Conservation (phyloP, 2,329 filamentous ascomycete genomes). For the Xylaria multiplex region DNA sequence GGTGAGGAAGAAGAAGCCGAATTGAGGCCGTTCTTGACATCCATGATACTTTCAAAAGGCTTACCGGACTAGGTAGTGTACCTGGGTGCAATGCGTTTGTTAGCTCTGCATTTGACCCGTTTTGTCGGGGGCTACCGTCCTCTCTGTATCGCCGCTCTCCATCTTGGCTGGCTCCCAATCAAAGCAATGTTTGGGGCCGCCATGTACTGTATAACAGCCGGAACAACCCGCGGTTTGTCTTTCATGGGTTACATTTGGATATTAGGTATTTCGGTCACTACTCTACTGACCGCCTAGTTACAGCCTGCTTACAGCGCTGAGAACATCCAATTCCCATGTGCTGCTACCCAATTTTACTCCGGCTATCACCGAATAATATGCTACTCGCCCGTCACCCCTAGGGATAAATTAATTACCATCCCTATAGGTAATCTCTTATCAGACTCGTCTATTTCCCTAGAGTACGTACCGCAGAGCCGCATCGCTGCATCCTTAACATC, state of each 20-base stretch:
- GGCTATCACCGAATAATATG: background rate
- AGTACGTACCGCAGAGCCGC: conserved; percentile 18
- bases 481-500: conserved; percentile 3
- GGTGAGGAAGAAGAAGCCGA: background rate
- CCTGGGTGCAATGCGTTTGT: background rate
- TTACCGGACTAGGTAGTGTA: background rate
- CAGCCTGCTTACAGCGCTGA: background rate
- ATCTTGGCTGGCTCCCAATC: background rate
- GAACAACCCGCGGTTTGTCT: background rate
- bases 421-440: conserved; percentile 1
- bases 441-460: background rate
- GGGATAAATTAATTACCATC: too few species aligned
- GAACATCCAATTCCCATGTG: background rate
- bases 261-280: background rate
- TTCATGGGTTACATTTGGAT: background rate
- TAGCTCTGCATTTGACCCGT: background rate
- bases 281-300: conserved; percentile 1
- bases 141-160: background rate
- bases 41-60: background rate
- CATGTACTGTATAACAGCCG: background rate
- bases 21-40: background rate
- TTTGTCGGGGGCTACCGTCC: background rate
- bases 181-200: background rate
- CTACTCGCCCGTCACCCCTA: background rate
- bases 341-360: conserved; percentile 14